Base-by-base conservation (phyloP, 768 basidiomycete species). In the Russula olivacea region DNA sequence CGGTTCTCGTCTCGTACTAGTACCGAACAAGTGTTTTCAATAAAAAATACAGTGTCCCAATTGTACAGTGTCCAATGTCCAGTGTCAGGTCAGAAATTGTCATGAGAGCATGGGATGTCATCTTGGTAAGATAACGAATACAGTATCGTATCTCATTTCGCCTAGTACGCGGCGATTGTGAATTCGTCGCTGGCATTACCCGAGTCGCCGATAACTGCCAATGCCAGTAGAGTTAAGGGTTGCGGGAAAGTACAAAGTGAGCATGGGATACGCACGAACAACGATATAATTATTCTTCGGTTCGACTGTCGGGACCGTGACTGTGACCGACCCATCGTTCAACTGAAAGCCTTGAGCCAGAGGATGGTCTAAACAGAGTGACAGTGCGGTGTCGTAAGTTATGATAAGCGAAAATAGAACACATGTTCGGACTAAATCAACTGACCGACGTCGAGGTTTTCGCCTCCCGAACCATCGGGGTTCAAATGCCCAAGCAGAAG, bases 151-250 rank as follows among this genome's bases (percentile, higher is more conserved):
- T 45, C 36, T 50, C 53, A 48, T 32, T 41, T 36, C 32, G 58
- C 48, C 12, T 25, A 21, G 3, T 34, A 34, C 9, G 23, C 12
- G 23, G 15, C 52, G 64, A 91, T 91, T 1, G 78, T 81, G 70
- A 91, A 89, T 43, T 73, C 19, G 0, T 81, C 81, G 68, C 82
- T 86, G 10, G 72, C 66, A 65, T 91, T 83, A 12, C 88, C 88
- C 15, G 85, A 87, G 69, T 86, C 83, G 30, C 88, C 88, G 66
- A 85, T 75, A 47, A 87, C 87, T 88, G 62, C 55, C 4, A 40
- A 68, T n/a, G n/a, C 9, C 17, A 11, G 2, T 1, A 23, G 62
- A 28, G 61, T 61, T 25, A 59, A 28, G 14, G 15, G 54, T 28
- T 49, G 61, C 56, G 9, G 61, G n/a, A 43, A 30, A 21, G 12